Evolutionary conservation across 306 rosid genomes (phyloP), one percentile per base, ranked within the genome.

Genomic region (Glycyrrhiza uralensis): DNA sequence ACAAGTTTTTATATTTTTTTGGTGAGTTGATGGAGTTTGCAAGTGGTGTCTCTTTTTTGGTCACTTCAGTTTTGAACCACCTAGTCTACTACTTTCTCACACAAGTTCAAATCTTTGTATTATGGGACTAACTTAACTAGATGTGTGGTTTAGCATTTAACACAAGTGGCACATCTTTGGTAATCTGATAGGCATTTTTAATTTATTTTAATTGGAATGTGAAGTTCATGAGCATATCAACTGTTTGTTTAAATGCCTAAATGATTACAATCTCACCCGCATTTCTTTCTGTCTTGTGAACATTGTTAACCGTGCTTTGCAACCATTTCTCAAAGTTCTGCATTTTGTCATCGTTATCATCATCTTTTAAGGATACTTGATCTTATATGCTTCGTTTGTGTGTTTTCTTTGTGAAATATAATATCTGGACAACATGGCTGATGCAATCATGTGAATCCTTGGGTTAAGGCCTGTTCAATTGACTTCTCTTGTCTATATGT

Each of bases 181-280:
- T 64, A 24, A 42, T 14, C 6, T 64, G 38, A 24, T n/a, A 2
- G 39, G 10, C 6, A 5, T 15, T 65, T 18, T 22, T 7, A 3
- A 13, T 56, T 29, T n/a, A n/a, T 45, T n/a, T 13, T 14, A 5
- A 13, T 29, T 65, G 33, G 45, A 54, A 76, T 30, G 19, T 13
- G 33, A 67, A 66, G 45, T 67, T 57, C 61, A 14, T 15, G n/a
- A 24, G 66, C 8, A 51, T 39, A 52, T 2, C 65, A 77, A 13
- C 0, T 77, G 72, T 24, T 69, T 69, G 66, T 36, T 39, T 36
- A 50, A 69, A 69, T 77, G 76, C 56, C 50, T 50, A 12, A 6
- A 39, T 39, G 66, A 29, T 1, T 77, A 12, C 19, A 18, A 20
- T 59, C 19, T 44, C 9, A 26, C 55, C 20, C 32, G 6, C 18